Evolutionary conservation across 2,329 filamentous ascomycete genomes (phyloP).

Genomic region (Diplodia intermedia): DNA sequence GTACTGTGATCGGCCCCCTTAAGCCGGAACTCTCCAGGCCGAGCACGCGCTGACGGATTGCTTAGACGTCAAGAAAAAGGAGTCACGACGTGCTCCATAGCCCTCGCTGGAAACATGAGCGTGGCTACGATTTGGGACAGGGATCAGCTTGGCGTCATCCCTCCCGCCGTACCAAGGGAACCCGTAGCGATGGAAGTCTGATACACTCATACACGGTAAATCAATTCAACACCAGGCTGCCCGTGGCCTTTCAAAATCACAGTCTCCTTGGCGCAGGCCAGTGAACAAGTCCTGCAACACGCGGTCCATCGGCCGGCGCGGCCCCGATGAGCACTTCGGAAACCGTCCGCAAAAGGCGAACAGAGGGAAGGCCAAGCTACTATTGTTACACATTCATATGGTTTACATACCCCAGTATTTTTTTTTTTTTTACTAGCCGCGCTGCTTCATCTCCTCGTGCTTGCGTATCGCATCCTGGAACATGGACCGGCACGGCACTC

Average conservation of each 20-base stretch:
- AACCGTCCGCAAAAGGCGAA: slow-evolving; percentile 1
- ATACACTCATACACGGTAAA: background rate
- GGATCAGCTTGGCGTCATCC: background rate
- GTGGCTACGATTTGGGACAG: background rate
- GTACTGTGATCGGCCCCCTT: background rate
- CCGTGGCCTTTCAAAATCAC: background rate
- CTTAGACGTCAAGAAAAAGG: background rate
- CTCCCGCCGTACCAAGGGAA: too few relatives aligned
- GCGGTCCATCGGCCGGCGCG: too few relatives aligned
- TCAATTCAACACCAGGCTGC: background rate
- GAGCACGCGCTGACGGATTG: background rate
- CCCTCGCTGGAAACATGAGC: background rate
- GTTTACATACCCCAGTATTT: slow-evolving; percentile 2
- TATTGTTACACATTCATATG: slow-evolving; percentile 17
- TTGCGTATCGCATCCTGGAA: slow-evolving; percentile 66
- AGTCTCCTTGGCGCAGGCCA: slow-evolving; percentile 5
- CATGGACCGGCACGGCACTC: slow-evolving; percentile 79
- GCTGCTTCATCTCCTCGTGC: slow-evolving; percentile 37
- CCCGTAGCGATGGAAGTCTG: slow-evolving; percentile 5
- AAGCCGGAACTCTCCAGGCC: slow-evolving; percentile 13
- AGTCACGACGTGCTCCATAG: slow-evolving; percentile 4
- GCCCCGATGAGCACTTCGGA: background rate
- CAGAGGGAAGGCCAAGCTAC: background rate
- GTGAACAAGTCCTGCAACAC: background rate
- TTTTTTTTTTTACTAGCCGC: background rate